Conservation (phyloP, 1,284 basidiomycete genomes). For the Meira miltonrushii region DNA sequence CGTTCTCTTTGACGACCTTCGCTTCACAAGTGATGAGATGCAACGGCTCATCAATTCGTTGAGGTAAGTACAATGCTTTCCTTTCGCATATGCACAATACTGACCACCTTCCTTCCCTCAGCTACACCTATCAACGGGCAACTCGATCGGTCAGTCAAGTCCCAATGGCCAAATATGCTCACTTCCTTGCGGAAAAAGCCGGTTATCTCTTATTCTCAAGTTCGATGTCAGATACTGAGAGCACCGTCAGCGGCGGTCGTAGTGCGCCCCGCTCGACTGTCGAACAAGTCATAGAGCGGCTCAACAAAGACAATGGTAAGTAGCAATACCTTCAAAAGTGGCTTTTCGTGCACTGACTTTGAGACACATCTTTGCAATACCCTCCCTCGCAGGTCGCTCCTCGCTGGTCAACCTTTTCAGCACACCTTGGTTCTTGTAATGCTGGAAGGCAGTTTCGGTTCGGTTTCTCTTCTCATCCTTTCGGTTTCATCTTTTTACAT, state of each 20-base stretch:
- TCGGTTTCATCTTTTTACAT: too few species aligned
- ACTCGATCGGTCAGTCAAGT: slow-evolving; percentile 54
- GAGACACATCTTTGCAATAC: too few species aligned
- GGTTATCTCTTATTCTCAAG: slow-evolving; percentile 17
- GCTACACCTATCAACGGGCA: slow-evolving; percentile 54
- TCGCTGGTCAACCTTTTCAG: neutral
- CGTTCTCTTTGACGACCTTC: slow-evolving; percentile 52
- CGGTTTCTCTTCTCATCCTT: too few species aligned
- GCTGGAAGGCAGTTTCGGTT: neutral
- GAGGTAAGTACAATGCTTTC: slow-evolving; percentile 2
- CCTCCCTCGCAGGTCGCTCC: too few species aligned
- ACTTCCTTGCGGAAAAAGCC: slow-evolving; percentile 54
- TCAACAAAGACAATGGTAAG: neutral
- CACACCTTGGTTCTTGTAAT: slow-evolving; percentile 4
- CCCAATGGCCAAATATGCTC: slow-evolving; percentile 54
- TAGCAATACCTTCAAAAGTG: neutral
- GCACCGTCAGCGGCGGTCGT: neutral
- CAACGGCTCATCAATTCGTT: slow-evolving; percentile 47
- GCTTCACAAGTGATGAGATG: slow-evolving; percentile 26
- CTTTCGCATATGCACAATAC: slow-evolving; percentile 31
- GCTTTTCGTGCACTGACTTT: too few species aligned
- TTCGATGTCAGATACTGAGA: neutral
- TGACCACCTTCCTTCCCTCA: slow-evolving; percentile 49
- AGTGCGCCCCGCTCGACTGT: neutral
- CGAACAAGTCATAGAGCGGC: neutral